These are phyloP conservation scores for Fagus crenata DNA, from an alignment of 306 rosid species.

Conservation along the genomic window DNA sequence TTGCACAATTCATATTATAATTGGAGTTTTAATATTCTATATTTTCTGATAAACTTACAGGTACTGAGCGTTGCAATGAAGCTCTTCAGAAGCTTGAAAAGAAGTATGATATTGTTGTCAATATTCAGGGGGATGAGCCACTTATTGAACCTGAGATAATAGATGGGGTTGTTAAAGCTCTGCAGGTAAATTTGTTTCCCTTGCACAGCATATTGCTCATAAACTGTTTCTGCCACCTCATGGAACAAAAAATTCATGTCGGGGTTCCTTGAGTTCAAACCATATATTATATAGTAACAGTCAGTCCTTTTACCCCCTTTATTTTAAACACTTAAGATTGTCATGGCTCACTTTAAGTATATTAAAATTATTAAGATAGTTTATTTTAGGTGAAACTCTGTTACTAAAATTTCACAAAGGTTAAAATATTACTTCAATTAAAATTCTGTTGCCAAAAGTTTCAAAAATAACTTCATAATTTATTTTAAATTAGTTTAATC, in stretches of 20 bases:
- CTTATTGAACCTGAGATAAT: constrained; percentile 93
- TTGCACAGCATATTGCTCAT: not conserved
- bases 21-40: constrained; percentile 14
- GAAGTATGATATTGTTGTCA: constrained; percentile 89
- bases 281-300: too few relatives aligned
- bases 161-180: constrained; percentile 82
- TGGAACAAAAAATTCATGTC: constrained; percentile 4
- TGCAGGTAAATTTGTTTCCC: constrained; percentile 57
- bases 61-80: constrained; percentile 93
- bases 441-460: too few relatives aligned
- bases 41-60: constrained; percentile 37
- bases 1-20: constrained; percentile 11
- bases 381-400: too few relatives aligned
- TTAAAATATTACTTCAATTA: too few relatives aligned
- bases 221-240: constrained; percentile 9
- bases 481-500: too few relatives aligned
- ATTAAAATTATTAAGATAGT: too few relatives aligned
- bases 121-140: constrained; percentile 98
- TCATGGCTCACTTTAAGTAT: too few relatives aligned
- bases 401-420: too few relatives aligned
- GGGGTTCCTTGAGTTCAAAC: constrained; percentile 2
- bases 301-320: too few relatives aligned
- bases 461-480: too few relatives aligned
- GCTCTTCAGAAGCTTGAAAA: constrained; percentile 79
- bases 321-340: too few relatives aligned